Evolutionary conservation across 1,284 basidiomycete genomes (phyloP).

Genomic region (Cryptococcus wingfieldii): DNA sequence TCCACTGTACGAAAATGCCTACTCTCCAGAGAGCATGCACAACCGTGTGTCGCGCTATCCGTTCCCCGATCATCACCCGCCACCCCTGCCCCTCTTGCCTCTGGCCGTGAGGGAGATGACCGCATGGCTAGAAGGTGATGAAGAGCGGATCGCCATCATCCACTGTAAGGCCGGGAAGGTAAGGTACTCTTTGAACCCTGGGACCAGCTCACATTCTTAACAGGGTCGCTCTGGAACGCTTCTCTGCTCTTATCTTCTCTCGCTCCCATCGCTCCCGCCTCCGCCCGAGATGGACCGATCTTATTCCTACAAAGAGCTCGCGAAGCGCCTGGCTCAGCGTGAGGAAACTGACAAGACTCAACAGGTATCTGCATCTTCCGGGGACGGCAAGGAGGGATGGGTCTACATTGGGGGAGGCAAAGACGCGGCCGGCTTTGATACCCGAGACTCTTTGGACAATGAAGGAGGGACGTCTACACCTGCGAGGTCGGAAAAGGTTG

Average conservation of each 20-base stretch:
- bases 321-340: slow-evolving; percentile 31
- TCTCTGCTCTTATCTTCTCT: slow-evolving; percentile 72
- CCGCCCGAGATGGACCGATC: slow-evolving; percentile 55
- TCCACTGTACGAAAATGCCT: slow-evolving; percentile 57
- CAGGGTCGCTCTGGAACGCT: slow-evolving; percentile 75
- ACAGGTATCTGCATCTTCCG: neutral
- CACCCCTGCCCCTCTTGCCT: slow-evolving; percentile 73
- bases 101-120: slow-evolving; percentile 72
- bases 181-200: neutral
- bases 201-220: neutral
- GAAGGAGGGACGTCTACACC: slow-evolving; percentile 3
- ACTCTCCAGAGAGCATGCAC: slow-evolving; percentile 50
- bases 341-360: neutral
- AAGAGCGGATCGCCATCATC: slow-evolving; percentile 69
- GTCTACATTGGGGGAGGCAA: slow-evolving; percentile 35
- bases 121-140: slow-evolving; percentile 66
- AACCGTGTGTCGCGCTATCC: slow-evolving; percentile 73
- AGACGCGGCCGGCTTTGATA: slow-evolving; percentile 22
- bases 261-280: slow-evolving; percentile 54
- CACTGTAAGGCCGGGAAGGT: slow-evolving; percentile 74
- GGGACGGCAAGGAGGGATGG: slow-evolving; percentile 19
- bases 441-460: slow-evolving; percentile 2
- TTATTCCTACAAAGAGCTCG: slow-evolving; percentile 54
- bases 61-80: slow-evolving; percentile 83
- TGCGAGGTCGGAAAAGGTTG: slow-evolving; percentile 12